These are phyloP conservation scores for Cotoneaster glaucophyllus DNA, from an alignment of 306 rosid genomes.

Conservation along the genomic window DNA sequence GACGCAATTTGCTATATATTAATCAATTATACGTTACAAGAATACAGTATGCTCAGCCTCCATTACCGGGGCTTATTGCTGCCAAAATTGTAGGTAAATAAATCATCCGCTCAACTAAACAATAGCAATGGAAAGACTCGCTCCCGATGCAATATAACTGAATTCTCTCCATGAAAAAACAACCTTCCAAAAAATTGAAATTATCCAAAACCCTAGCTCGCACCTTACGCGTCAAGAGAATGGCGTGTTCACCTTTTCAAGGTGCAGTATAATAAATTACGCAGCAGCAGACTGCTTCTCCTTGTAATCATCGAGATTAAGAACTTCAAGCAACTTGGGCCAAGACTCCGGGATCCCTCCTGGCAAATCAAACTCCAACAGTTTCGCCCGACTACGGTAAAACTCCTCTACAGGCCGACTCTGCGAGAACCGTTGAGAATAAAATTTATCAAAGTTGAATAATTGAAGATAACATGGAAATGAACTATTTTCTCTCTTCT, in stretches of 20 bases:
- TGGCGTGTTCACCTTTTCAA: conserved; percentile 34
- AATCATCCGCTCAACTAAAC: conserved; percentile 20
- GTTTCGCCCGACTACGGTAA: conserved; percentile 64
- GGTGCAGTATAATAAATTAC: conserved; percentile 25
- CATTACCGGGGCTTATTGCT: conserved; percentile 24
- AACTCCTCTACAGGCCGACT: conserved; percentile 83
- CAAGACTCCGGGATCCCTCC: conserved; percentile 97
- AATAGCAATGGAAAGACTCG: conserved; percentile 9
- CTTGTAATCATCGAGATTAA: conserved; percentile 73
- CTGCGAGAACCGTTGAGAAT: conserved; percentile 32
- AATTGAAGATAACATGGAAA: conserved; percentile 1
- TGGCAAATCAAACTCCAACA: conserved; percentile 88
- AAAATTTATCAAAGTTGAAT: conserved; percentile 1
- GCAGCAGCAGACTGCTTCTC: conserved; percentile 74
- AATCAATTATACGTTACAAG: conserved; percentile 3
- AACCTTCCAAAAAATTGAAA: not conserved
- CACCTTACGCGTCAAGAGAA: conserved; percentile 42
- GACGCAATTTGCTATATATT: not conserved
- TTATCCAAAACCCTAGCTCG: conserved; percentile 47
- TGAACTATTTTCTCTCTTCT: not conserved
- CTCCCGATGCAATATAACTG: conserved; percentile 13
- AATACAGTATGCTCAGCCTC: conserved; percentile 16
- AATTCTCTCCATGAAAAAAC: conserved; percentile 19
- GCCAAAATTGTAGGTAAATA: conserved; percentile 10
- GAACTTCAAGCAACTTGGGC: conserved; percentile 88